phyloP scores from a whole-genome alignment of 257 asterid species.

The Oldenlandia corymbosa region DNA sequence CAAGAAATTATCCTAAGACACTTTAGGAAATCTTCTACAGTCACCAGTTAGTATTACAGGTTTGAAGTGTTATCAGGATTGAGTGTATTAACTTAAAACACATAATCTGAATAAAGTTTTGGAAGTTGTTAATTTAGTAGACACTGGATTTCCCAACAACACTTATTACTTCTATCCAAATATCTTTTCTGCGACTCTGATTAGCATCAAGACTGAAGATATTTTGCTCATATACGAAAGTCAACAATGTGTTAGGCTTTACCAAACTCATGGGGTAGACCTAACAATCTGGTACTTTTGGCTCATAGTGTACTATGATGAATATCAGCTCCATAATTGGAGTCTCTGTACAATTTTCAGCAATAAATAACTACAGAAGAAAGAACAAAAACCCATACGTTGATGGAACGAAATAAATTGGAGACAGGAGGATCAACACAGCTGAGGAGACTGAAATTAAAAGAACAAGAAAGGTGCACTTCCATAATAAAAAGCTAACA shows the following conservation, averaged over 20 bases:
- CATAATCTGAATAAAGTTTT: not conserved
- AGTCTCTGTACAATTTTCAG: not conserved
- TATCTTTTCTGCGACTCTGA: not conserved
- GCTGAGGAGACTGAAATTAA: no score
- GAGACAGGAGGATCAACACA: no score
- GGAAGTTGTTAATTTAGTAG: not conserved
- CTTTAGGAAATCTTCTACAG: not conserved
- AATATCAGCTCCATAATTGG: not conserved
- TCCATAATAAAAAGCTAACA: no score
- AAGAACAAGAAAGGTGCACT: no score
- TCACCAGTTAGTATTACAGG: not conserved
- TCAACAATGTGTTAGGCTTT: conserved; percentile 22
- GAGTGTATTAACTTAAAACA: not conserved
- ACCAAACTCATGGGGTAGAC: conserved; percentile 20
- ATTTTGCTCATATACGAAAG: not conserved
- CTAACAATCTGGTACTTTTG: conserved; percentile 16
- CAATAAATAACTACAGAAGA: not conserved
- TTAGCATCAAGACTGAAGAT: not conserved
- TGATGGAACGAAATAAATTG: not conserved
- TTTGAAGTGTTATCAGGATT: not conserved
- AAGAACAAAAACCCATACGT: not conserved
- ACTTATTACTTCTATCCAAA: not conserved
- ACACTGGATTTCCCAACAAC: not conserved
- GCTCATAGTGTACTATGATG: not conserved
- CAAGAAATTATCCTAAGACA: not conserved